Conservation (phyloP, 179 eudicot species). For the Drosera spatulata region DNA sequence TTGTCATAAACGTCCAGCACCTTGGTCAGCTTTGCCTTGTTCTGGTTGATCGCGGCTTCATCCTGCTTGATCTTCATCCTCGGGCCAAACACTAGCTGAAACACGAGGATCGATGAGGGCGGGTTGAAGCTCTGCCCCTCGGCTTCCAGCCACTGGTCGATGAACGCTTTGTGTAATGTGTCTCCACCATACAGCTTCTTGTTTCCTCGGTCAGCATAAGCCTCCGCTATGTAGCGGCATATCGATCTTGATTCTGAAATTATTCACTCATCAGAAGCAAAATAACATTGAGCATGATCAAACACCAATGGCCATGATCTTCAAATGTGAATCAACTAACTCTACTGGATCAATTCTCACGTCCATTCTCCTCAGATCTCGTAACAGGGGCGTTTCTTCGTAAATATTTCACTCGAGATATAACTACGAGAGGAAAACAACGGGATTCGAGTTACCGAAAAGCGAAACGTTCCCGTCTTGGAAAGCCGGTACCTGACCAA, state of each 20-base stretch:
- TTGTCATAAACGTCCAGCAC: constrained; percentile 27
- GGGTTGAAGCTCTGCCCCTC: constrained; percentile 27
- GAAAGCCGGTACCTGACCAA: constrained; percentile 24
- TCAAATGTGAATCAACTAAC: no score
- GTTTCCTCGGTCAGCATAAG: constrained; percentile 4
- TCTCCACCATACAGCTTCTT: constrained; percentile 9
- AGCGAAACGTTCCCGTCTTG: constrained; percentile 21
- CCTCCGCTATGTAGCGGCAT: constrained; percentile 1
- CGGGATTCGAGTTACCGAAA: constrained; percentile 6
- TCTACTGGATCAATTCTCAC: no score
- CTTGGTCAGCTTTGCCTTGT: constrained; percentile 15
- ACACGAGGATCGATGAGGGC: constrained; percentile 14
- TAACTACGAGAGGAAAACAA: no score
- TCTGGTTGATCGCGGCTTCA: constrained; percentile 14
- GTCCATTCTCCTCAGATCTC: no score
- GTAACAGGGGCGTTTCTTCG: no score
- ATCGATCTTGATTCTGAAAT: constrained; percentile 7
- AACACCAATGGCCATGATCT: no score
- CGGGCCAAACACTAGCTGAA: constrained; percentile 7
- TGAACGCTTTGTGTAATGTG: constrained; percentile 16
- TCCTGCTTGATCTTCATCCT: constrained; percentile 11
- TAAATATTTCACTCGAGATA: no score
- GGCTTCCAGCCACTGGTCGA: constrained; percentile 29
- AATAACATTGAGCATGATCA: no score
- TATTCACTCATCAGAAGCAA: no score